Base-by-base conservation (phyloP, 2,329 filamentous ascomycete genomes). In the Claviceps sp. region DNA sequence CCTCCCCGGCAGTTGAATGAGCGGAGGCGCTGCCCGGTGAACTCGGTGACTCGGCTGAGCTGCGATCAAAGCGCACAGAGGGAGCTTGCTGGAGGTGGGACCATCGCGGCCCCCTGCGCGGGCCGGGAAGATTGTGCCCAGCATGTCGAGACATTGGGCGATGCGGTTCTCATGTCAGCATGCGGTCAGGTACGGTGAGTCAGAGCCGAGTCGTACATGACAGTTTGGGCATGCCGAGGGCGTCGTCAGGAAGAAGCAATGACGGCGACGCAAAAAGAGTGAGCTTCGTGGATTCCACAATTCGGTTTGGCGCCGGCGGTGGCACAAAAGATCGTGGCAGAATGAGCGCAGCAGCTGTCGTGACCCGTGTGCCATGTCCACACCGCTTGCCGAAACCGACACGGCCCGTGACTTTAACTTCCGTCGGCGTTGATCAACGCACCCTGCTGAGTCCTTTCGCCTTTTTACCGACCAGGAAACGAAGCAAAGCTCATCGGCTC, bases 71-170 rank as follows among this genome's bases (percentile, higher is more conserved):
- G 62, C 70, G 73, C 34, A 69, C 66, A 48, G 63, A 70, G 64
- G 73, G 77, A 60, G 74, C 66, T 56, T 79, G 76, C 44, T 76
- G 74, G 48, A 79, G 68, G 58, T 78, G 77, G 48, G 73, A 69
- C 74, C 74, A 77, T 56, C 71, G 74, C 52, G 71, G 66, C 42
- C 67, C 66, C 62, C 67, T 75, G 56, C 73, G 73, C 55, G 72
- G 64, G 58, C 68, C 68, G 57, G 70, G 66, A 53, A 70, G 65
- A 40, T 67, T 61, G 50, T 61, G 57, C 55, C 62, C 59, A 55
- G 64, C 69, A 68, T 72, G 66, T 62, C 69, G 71, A 58, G 68
- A 67, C 70, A 72, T 71, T 57, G 59, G 50, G 53, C 51, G 53
- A 50, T 47, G 47, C 43, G 53, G 46, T 48, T 52, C 54, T 59